These are phyloP conservation scores for Phytophthora hybrid DNA, from an alignment of 352 stramenopile genomes.

Conservation along the genomic window DNA sequence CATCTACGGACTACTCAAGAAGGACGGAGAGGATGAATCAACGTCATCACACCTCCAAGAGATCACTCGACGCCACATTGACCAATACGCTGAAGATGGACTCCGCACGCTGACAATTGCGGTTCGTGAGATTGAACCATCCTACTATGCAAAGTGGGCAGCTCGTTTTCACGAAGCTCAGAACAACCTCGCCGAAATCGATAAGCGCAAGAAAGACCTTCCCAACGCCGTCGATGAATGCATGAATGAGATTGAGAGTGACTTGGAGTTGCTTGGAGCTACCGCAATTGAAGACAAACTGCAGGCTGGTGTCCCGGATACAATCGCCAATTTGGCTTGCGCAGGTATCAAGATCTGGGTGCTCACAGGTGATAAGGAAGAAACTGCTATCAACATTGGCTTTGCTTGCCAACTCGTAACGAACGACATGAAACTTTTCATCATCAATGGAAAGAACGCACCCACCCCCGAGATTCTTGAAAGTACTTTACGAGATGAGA, in stretches of 20 bases:
- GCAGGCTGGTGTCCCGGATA: conserved; percentile 90
- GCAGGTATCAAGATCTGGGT: conserved; percentile 95
- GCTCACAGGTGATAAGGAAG: conserved; percentile 94
- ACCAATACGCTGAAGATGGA: conserved; percentile 88
- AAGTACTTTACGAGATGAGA: conserved; percentile 57
- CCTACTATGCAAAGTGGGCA: conserved; percentile 67
- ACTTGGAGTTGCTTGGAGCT: conserved; percentile 87
- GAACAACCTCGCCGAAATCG: conserved; percentile 80
- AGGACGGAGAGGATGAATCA: conserved; percentile 37
- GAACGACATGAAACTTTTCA: conserved; percentile 80
- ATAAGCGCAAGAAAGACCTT: conserved; percentile 81
- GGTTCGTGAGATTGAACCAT: conserved; percentile 61
- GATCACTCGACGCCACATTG: conserved; percentile 67
- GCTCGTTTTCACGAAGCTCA: conserved; percentile 68
- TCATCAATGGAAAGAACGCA: conserved; percentile 69
- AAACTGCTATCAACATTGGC: conserved; percentile 96
- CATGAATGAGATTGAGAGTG: conserved; percentile 86
- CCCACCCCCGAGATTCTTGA: conserved; percentile 60
- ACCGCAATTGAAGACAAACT: conserved; percentile 96
- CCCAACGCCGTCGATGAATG: conserved; percentile 78
- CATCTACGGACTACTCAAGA: conserved; percentile 63
- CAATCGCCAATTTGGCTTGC: conserved; percentile 83
- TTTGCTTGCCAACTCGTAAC: conserved; percentile 90
- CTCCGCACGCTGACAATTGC: conserved; percentile 90
- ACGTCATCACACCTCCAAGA: conserved; percentile 45